Conservation (phyloP, 495 filamentous ascomycete species). For the Geoglossum glabrum region DNA sequence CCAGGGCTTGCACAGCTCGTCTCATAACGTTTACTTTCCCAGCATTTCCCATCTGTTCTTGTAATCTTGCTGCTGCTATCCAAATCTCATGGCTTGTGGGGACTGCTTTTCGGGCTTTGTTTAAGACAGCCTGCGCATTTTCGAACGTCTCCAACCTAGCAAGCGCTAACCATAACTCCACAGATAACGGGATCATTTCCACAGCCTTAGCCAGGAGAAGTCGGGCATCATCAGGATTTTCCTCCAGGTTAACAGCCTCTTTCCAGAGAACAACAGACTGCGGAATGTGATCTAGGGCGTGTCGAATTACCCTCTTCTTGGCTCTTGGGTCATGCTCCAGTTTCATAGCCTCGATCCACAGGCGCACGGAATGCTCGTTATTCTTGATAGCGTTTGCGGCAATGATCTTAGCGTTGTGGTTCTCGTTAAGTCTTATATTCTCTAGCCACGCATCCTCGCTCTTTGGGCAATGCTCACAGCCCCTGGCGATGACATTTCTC, state of each 20-base stretch:
- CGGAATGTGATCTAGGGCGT: conserved; percentile 73
- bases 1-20: conserved; percentile 74
- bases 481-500: conserved; percentile 62
- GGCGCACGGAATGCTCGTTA: conserved; percentile 66
- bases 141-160: conserved; percentile 74
- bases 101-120: conserved; percentile 82
- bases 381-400: conserved; percentile 84
- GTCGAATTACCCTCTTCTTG: conserved; percentile 76
- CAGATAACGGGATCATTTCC: conserved; percentile 77
- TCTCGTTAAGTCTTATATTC: conserved; percentile 78
- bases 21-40: conserved; percentile 81
- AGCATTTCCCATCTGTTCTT: conserved; percentile 68
- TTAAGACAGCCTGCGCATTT: conserved; percentile 83
- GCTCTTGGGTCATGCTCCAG: conserved; percentile 59
- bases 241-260: conserved; percentile 87
- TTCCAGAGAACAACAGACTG: conserved; percentile 93
- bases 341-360: conserved; percentile 93
- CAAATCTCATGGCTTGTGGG: conserved; percentile 86
- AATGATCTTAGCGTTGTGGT: conserved; percentile 83
- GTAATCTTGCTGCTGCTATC: conserved; percentile 81
- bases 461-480: conserved; percentile 77
- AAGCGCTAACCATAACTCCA: conserved; percentile 87
- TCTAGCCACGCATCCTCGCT: conserved; percentile 93
- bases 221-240: conserved; percentile 66
- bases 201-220: conserved; percentile 81